Conservation (phyloP, 192 early-diverging fungal genomes). For the Gigaspora rosea region DNA sequence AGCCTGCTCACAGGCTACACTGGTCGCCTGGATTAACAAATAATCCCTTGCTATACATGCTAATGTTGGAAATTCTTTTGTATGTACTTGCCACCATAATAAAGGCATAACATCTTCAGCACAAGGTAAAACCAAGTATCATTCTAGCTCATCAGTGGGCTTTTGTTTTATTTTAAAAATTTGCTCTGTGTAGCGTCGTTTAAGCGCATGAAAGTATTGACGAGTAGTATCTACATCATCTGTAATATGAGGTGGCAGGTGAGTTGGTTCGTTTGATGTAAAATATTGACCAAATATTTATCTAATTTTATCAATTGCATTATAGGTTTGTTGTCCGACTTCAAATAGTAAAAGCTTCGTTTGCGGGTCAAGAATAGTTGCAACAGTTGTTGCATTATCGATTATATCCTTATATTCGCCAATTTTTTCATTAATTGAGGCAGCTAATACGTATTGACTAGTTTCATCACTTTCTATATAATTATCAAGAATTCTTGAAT, state of each 20-base stretch:
- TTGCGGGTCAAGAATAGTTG: slow-evolving; percentile 1
- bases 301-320: background rate
- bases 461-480: background rate
- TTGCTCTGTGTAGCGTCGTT: too few relatives aligned
- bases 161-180: too few relatives aligned
- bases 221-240: too few relatives aligned
- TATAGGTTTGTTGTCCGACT: background rate
- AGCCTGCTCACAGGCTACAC: slow-evolving; percentile 16
- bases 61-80: slow-evolving; percentile 17
- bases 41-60: slow-evolving; percentile 6
- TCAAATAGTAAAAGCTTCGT: slow-evolving; percentile 8
- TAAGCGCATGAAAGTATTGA: too few relatives aligned
- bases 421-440: background rate
- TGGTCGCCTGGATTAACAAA: slow-evolving; percentile 12
- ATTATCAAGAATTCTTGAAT: background rate
- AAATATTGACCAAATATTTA: too few relatives aligned
- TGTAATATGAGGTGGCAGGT: too few relatives aligned
- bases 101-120: background rate
- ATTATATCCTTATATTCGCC: background rate
- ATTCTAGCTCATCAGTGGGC: background rate
- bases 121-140: background rate
- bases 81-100: background rate
- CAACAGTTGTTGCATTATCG: background rate
- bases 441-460: background rate
- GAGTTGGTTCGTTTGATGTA: too few relatives aligned